Evolutionary conservation across 257 asterid species (phyloP).

Genomic region (Lantana camara): DNA sequence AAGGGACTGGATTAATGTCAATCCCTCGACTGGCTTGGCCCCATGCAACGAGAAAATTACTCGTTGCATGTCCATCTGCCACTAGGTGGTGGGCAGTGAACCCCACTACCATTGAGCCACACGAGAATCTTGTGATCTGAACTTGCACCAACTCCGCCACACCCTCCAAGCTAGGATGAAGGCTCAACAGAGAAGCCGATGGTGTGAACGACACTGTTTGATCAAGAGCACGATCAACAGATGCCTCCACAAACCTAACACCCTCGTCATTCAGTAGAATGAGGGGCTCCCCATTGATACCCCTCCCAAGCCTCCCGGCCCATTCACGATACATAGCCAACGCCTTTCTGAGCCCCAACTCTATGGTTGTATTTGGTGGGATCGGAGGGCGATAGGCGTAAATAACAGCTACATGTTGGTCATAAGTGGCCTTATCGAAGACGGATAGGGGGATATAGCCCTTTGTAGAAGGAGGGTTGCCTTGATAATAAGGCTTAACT

Average conservation of each 20-base stretch:
- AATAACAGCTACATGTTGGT: conserved; percentile 72
- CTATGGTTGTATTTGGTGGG: conserved; percentile 50
- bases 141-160: conserved; percentile 70
- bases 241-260: conserved; percentile 77
- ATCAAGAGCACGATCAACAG: conserved; percentile 51
- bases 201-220: conserved; percentile 45
- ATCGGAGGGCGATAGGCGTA: conserved; percentile 82
- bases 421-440: conserved; percentile 67
- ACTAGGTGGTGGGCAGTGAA: conserved; percentile 79
- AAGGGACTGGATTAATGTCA: conserved; percentile 48
- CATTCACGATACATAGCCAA: conserved; percentile 62
- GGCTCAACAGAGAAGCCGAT: conserved; percentile 50
- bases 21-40: conserved; percentile 69
- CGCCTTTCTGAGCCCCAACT: conserved; percentile 64
- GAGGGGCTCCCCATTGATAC: conserved; percentile 39
- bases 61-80: conserved; percentile 74
- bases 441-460: conserved; percentile 54
- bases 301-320: conserved; percentile 78
- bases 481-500: conserved; percentile 64
- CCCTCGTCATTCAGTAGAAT: conserved; percentile 71
- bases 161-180: conserved; percentile 63
- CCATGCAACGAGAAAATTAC: conserved; percentile 85
- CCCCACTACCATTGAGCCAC: conserved; percentile 83
- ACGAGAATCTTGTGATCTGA: conserved; percentile 72
- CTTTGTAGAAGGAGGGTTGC: conserved; percentile 42